These are phyloP conservation scores for Rutstroemia sp. DNA, from an alignment of 2,329 filamentous ascomycete species.

Conservation along the genomic window DNA sequence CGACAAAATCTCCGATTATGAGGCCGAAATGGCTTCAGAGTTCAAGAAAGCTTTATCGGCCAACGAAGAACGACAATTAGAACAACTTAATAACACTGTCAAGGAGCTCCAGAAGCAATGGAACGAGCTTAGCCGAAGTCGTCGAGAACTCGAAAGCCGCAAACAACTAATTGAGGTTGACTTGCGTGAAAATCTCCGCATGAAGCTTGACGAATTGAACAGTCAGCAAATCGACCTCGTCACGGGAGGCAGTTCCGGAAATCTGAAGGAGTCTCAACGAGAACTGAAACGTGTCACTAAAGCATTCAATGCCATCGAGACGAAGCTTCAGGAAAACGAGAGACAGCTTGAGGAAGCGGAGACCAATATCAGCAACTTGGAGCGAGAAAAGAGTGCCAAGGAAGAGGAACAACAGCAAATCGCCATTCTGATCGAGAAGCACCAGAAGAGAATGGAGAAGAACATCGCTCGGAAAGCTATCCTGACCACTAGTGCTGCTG, in stretches of 20 bases:
- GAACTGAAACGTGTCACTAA: constrained; percentile 75
- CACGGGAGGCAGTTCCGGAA: constrained; percentile 53
- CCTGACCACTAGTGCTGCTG: constrained; percentile 66
- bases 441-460: constrained; percentile 87
- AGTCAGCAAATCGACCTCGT: constrained; percentile 64
- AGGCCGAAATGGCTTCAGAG: constrained; percentile 73
- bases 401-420: constrained; percentile 70
- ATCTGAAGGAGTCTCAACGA: constrained; percentile 68
- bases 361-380: constrained; percentile 31
- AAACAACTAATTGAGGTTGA: constrained; percentile 84
- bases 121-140: constrained; percentile 63
- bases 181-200: constrained; percentile 79
- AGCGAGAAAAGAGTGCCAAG: constrained; percentile 49
- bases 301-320: constrained; percentile 57
- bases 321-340: constrained; percentile 69
- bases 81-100: constrained; percentile 59
- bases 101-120: constrained; percentile 71
- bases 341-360: constrained; percentile 54
- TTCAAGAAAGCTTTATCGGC: constrained; percentile 85
- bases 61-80: constrained; percentile 76
- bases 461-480: constrained; percentile 82
- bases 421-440: constrained; percentile 69
- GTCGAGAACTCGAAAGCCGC: constrained; percentile 69
- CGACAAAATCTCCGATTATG: constrained; percentile 67
- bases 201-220: constrained; percentile 80